Evolutionary conservation across 2,329 filamentous ascomycete genomes (phyloP), one percentile per base, ranked within the genome.

Genomic region (Fusarium hainanense): DNA sequence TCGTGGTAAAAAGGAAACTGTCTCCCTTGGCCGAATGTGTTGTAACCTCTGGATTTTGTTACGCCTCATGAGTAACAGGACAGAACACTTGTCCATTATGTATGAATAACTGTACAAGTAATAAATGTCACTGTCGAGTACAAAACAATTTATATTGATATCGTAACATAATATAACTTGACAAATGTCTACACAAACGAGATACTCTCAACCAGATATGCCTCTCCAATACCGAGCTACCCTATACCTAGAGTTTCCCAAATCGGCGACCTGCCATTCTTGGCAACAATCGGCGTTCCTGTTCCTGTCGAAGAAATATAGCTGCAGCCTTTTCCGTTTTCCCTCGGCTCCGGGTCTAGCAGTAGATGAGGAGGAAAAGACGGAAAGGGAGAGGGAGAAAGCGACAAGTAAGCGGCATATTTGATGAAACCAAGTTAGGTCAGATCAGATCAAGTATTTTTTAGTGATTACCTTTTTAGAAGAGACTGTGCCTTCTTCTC

Each of bases 401-500:
- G 13, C 7, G 20, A 27, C 30, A 21, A 37, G 18, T 27, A 63
- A 44, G 42, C 58, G 13, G 8, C n/a, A 48, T 41, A 21, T n/a
- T 37, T 4, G 16, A 14, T 14, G 18, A 20, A 48, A 37, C 7
- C 34, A 37, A 37, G 18, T 16, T 3, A 16, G 47, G 16, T 6
- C 18, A 64, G 55, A 34, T 27, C 55, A 57, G 40, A 41, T 48
- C 32, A n/a, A 30, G 37, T 58, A 51, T 34, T 43, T 18, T 37
- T 37, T 20, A 25, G 51, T 37, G 27, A 37, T 57, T 52, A 37
- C 34, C 57, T 43, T 58, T 64, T 46, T 47, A 9, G 20, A 25
- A 30, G 32, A 37, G 34, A 37, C 52, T 65, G 41, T 41, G 12
- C 43, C n/a, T 51, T 65, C 60, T 65, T 65, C 60, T 65, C 62